These are phyloP conservation scores for Cordyceps javanica DNA, from an alignment of 2,329 filamentous ascomycete species.

Conservation along the genomic window DNA sequence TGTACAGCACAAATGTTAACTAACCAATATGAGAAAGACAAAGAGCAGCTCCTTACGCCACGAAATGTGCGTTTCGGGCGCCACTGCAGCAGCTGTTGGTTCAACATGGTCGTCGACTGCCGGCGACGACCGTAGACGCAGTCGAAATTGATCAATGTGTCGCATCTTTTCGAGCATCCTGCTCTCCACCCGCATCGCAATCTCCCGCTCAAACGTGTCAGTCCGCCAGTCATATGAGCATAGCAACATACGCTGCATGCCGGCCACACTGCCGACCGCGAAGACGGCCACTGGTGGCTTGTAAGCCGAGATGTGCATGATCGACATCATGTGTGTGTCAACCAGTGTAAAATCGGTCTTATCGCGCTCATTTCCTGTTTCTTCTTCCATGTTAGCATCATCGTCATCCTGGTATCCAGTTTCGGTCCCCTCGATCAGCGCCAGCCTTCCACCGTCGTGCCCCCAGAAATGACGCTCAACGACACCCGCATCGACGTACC, in stretches of 20 bases:
- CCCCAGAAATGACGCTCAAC: conserved; percentile 16
- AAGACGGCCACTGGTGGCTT: conserved; percentile 32
- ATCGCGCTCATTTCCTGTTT: too few species aligned
- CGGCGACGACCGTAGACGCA: too few species aligned
- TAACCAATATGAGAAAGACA: too few species aligned
- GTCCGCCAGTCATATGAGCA: conserved; percentile 39
- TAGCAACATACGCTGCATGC: conserved; percentile 38
- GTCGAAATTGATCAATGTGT: conserved; percentile 19
- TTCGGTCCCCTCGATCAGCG: too few species aligned
- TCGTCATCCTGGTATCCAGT: too few species aligned
- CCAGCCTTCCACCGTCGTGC: conserved; percentile 10
- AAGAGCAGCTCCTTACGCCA: too few species aligned
- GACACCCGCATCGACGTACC: conserved; percentile 1
- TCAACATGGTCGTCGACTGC: too few species aligned
- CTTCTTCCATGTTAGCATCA: too few species aligned
- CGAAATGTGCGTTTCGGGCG: too few species aligned
- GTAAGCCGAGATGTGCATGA: conserved; percentile 28
- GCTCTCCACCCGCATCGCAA: conserved; percentile 35
- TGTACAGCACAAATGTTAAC: too few species aligned
- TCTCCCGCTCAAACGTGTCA: conserved; percentile 23
- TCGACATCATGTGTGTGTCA: conserved; percentile 36
- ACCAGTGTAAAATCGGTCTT: conserved; percentile 29
- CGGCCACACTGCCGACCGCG: conserved; percentile 37
- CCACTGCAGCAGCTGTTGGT: too few species aligned
- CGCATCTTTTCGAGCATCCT: conserved; percentile 29